These are phyloP conservation scores for Phytopythium helicoides DNA, from an alignment of 352 stramenopile species.

Conservation along the genomic window DNA sequence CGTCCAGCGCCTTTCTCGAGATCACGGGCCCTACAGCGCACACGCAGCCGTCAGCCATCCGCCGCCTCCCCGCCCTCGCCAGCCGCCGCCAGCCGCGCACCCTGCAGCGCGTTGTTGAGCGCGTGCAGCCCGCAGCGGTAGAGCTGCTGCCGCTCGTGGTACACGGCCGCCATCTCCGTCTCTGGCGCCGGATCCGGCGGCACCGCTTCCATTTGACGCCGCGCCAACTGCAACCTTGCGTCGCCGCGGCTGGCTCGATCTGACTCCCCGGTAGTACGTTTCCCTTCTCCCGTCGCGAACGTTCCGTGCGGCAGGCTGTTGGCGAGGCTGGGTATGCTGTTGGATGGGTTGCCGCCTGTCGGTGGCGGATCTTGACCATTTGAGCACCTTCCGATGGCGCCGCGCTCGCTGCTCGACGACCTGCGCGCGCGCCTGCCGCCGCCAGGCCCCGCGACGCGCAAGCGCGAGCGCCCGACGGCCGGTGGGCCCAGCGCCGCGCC, in stretches of 20 bases:
- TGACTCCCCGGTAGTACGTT: too few relatives aligned
- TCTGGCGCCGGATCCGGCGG: constrained; percentile 9
- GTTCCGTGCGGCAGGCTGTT: too few relatives aligned
- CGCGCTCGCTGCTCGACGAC: constrained; percentile 3
- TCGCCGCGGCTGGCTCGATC: too few relatives aligned
- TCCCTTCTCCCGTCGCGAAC: too few relatives aligned
- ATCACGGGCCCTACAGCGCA: constrained; percentile 59
- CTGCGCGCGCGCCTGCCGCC: not conserved
- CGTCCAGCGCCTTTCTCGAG: constrained; percentile 44
- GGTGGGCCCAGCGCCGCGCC: not conserved
- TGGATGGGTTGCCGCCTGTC: too few relatives aligned
- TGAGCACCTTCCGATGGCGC: not conserved
- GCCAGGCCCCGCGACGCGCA: not conserved
- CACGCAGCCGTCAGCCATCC: too few relatives aligned
- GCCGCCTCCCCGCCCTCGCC: too few relatives aligned
- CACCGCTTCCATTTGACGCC: not conserved
- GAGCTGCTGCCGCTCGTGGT: constrained; percentile 73
- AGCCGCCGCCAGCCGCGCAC: too few relatives aligned
- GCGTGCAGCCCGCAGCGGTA: constrained; percentile 79
- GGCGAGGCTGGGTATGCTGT: too few relatives aligned
- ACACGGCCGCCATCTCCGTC: constrained; percentile 20
- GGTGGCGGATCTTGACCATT: too few relatives aligned
- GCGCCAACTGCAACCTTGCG: too few relatives aligned
- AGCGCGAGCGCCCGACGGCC: not conserved
- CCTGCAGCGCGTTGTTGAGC: constrained; percentile 80